Percentiles rank a stretch among this genome's conserved stretches.
phyloP scores from a whole-genome alignment of 2,329 filamentous ascomycete species.

The Ophiostoma ips region DNA sequence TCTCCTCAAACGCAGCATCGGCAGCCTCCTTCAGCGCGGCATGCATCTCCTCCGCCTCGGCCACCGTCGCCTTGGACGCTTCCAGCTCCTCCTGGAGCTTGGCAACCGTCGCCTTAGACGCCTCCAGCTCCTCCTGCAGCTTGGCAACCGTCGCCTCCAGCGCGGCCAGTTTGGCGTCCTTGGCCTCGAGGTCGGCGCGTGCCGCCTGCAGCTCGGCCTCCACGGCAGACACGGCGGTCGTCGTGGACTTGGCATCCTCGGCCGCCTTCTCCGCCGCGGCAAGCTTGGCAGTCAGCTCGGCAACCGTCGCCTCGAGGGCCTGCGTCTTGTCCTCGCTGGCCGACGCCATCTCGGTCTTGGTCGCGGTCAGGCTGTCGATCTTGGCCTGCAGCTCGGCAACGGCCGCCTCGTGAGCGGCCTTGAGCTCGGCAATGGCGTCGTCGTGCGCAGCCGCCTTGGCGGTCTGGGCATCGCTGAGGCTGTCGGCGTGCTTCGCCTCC shows the following conservation, averaged over 20 bases:
- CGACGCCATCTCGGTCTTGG: constrained; percentile 31
- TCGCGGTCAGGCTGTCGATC: constrained; percentile 37
- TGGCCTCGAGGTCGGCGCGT: constrained; percentile 31
- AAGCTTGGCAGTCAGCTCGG: constrained; percentile 34
- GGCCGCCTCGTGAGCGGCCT: constrained; percentile 33
- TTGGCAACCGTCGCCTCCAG: constrained; percentile 32
- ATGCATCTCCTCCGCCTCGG: constrained; percentile 26
- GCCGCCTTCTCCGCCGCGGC: constrained; percentile 33
- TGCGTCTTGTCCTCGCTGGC: constrained; percentile 33
- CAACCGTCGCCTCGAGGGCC: constrained; percentile 38
- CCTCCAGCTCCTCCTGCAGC: constrained; percentile 12
- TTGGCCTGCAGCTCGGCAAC: constrained; percentile 38
- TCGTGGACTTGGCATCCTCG: constrained; percentile 24
- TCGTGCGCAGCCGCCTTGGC: constrained; percentile 32
- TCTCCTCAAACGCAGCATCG: constrained; percentile 31
- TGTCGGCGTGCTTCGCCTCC: constrained; percentile 38
- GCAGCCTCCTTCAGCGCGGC: constrained; percentile 17
- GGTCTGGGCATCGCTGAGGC: constrained; percentile 32
- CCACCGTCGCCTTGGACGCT: constrained; percentile 27
- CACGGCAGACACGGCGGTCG: constrained; percentile 25
- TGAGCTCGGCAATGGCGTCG: constrained; percentile 35
- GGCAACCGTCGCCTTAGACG: constrained; percentile 27
- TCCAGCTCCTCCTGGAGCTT: constrained; percentile 18
- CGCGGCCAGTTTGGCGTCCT: constrained; percentile 25
- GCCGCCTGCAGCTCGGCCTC: constrained; percentile 33